phyloP scores from a whole-genome alignment of 306 rosid genomes.

The Casuarina glauca region DNA sequence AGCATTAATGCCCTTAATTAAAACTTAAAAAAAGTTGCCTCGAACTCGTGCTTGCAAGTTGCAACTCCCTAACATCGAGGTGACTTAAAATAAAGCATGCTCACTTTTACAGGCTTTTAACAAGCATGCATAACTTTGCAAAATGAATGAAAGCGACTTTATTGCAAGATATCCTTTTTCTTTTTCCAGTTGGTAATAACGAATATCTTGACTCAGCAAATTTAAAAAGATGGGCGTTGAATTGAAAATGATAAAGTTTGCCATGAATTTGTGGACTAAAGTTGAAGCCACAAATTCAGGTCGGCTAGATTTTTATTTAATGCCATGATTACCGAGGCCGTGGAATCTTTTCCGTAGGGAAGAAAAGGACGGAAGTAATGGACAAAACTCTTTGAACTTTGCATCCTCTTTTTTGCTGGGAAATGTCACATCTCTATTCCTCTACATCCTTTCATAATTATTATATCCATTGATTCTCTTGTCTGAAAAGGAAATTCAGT shows the following conservation, averaged over 20 bases:
- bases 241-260: background rate
- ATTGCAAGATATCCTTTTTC: background rate
- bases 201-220: background rate
- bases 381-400: slow-evolving; percentile 1
- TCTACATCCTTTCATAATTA: too few species aligned
- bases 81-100: too few species aligned
- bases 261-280: background rate
- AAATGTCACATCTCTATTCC: background rate
- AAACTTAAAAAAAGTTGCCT: too few species aligned
- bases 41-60: too few species aligned
- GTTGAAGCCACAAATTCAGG: slow-evolving; percentile 6
- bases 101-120: too few species aligned
- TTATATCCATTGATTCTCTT: too few species aligned
- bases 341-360: slow-evolving; percentile 1
- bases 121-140: too few species aligned
- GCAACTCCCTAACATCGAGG: too few species aligned
- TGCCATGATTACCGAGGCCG: background rate
- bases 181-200: background rate
- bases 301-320: slow-evolving; percentile 6
- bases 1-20: background rate
- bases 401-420: background rate
- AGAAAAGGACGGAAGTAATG: slow-evolving; percentile 9
- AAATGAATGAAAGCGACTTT: background rate
- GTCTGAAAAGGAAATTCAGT: too few species aligned
- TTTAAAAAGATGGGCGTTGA: background rate